phyloP scores from a whole-genome alignment of 805 yeast genomes.

The Schwanniomyces yamadae region DNA sequence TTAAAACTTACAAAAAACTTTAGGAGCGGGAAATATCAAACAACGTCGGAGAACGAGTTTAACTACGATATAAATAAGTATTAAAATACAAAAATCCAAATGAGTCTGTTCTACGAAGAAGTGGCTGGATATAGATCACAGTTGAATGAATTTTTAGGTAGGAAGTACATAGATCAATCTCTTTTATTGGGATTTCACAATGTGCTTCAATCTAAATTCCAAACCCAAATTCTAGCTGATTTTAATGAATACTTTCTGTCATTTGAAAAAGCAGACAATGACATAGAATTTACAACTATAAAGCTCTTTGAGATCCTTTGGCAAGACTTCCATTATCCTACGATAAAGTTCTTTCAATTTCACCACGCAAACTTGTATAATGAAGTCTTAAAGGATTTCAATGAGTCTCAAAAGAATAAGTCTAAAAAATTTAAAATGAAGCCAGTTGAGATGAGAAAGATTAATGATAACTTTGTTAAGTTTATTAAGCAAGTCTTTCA shows the following conservation, averaged over 20 bases:
- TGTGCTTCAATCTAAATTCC: constrained; percentile 48
- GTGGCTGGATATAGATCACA: constrained; percentile 18
- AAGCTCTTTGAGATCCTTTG: constrained; percentile 48
- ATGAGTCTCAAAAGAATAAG: constrained; percentile 13
- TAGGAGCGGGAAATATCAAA: no score
- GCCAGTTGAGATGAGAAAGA: constrained; percentile 56
- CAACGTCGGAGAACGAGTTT: no score
- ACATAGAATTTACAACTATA: constrained; percentile 38
- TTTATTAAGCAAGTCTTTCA: constrained; percentile 45
- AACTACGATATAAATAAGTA: no score
- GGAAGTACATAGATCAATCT: constrained; percentile 38
- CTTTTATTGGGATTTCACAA: constrained; percentile 49
- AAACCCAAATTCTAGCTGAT: constrained; percentile 37
- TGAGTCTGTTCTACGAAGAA: constrained; percentile 11
- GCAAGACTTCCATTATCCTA: constrained; percentile 64
- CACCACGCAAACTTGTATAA: constrained; percentile 28
- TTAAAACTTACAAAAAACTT: no score
- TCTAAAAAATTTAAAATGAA: constrained; percentile 21
- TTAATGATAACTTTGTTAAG: constrained; percentile 52
- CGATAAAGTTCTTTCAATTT: constrained; percentile 54
- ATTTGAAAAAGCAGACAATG: constrained; percentile 3
- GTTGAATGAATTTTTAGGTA: constrained; percentile 15
- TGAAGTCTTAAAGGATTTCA: constrained; percentile 14
- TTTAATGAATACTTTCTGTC: constrained; percentile 29
- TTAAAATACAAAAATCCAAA: no score